Evolutionary conservation across 1,139 yeast genomes (phyloP), one percentile per base, ranked within the genome.

Genomic region (Yamadazyma oceani): DNA sequence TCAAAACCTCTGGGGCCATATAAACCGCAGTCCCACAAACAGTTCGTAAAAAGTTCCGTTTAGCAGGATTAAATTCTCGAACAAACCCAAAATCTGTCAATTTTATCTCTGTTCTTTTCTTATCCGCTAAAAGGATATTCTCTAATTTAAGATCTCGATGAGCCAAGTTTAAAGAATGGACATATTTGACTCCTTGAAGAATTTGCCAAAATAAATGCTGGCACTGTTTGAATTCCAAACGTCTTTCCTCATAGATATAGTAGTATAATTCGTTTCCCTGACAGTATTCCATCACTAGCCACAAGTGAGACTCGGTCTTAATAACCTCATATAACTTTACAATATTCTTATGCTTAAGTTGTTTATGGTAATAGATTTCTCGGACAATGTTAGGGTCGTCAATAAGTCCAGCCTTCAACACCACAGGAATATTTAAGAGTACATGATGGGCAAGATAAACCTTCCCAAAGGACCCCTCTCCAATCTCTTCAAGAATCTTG

Each of bases 31-130:
- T 92, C 2, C 98, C 98, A 61, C 98, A 92, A 1, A 89, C 73
- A 0, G 97, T 92, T 34, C 85, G 85, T 31, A 92, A 62, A 37
- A 82, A 64, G n/a, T 58, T 59, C 62, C 75, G 45, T 66, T 70
- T 37, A 65, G 71, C 46, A 54, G 83, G 67, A 69, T 65, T 64
- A 44, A 58, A 81, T 53, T 89, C 97, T 45, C 97, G 69, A 2
- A 96, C 89, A 58, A 92, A 90, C 0, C 98, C 98, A 62, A 92
- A 90, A 64, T 92, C 98, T 3, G 95, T 82, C 39, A 90, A 62
- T 58, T 88, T 88, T 22, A 88, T 82, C 2, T 61, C 42, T 5
- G 66, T 50, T 48, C 78, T 78, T 39, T 75, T 70, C 42, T 76
- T 71, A 51, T 81, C 84, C 46, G 88, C 95, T 42, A 90, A 62